phyloP scores from a whole-genome alignment of 805 yeast species.

The Candida adriatica region DNA sequence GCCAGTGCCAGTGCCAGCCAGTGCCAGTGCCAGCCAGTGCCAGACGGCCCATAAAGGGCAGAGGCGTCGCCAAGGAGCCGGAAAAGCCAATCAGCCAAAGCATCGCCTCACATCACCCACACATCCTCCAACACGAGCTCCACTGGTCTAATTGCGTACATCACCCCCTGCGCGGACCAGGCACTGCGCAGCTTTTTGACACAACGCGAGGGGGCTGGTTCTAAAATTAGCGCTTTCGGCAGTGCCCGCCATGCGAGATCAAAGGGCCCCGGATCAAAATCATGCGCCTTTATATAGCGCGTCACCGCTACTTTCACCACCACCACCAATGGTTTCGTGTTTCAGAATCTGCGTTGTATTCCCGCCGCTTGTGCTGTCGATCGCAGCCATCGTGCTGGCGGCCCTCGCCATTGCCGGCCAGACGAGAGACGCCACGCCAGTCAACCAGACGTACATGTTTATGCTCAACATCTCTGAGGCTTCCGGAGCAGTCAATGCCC shows the following conservation, averaged over 20 bases:
- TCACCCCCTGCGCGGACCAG: too few species aligned
- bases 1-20: too few species aligned
- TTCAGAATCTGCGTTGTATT: slow-evolving; percentile 23
- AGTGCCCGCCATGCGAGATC: neutral
- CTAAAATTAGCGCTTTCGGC: neutral
- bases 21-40: too few species aligned
- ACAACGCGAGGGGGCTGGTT: neutral
- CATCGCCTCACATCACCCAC: too few species aligned
- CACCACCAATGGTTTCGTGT: slow-evolving; percentile 16
- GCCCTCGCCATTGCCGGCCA: slow-evolving; percentile 49
- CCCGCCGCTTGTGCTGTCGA: slow-evolving; percentile 26
- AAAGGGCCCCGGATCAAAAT: too few species aligned
- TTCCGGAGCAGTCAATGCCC: slow-evolving; percentile 1
- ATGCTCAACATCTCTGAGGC: slow-evolving; percentile 35
- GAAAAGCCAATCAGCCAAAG: too few species aligned
- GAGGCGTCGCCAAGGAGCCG: too few species aligned
- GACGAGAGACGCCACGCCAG: slow-evolving; percentile 33
- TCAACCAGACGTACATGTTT: slow-evolving; percentile 40
- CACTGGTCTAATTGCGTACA: too few species aligned
- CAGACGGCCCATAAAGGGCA: too few species aligned
- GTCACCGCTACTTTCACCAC: neutral
- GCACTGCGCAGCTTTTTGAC: too few species aligned
- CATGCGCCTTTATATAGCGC: too few species aligned
- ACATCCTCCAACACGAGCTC: too few species aligned
- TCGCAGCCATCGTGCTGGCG: slow-evolving; percentile 40